Percentiles rank a stretch among this genome's conserved stretches.
Conservation (phyloP, 257 asterid genomes). For the Penstemon davidsonii region DNA sequence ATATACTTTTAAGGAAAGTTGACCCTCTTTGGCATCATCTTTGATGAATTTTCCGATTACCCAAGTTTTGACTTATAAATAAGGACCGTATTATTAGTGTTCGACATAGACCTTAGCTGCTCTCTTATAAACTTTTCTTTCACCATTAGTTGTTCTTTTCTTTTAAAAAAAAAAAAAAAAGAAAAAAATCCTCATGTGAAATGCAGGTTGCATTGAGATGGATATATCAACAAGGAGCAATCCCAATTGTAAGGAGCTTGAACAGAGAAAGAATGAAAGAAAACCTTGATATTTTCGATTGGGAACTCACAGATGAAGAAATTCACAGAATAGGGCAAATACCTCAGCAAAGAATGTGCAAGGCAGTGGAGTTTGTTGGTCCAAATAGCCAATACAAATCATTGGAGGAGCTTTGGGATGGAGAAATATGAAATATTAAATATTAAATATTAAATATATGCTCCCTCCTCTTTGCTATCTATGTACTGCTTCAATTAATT, state of each 20-base stretch:
- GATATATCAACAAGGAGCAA: slow-evolving; percentile 39
- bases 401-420: slow-evolving; percentile 57
- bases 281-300: slow-evolving; percentile 36
- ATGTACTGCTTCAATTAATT: too few relatives aligned
- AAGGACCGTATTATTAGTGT: too few relatives aligned
- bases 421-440: slow-evolving; percentile 34
- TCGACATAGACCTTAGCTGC: too few relatives aligned
- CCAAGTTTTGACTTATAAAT: too few relatives aligned
- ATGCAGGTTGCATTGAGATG: slow-evolving; percentile 42
- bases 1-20: too few relatives aligned
- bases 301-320: slow-evolving; percentile 46
- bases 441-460: too few relatives aligned
- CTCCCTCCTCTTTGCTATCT: too few relatives aligned
- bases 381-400: slow-evolving; percentile 46
- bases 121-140: too few relatives aligned
- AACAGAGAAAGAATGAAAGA: slow-evolving; percentile 35
- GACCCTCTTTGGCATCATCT: too few relatives aligned
- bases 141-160: too few relatives aligned
- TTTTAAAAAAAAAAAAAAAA: too few relatives aligned
- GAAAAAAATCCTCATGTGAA: neutral
- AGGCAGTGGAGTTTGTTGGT: slow-evolving; percentile 12
- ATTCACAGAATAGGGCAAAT: slow-evolving; percentile 35
- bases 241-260: slow-evolving; percentile 38
- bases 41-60: too few relatives aligned
- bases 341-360: slow-evolving; percentile 37